phyloP scores from a whole-genome alignment of 805 yeast species.

The Saccharomycopsis malanga region DNA sequence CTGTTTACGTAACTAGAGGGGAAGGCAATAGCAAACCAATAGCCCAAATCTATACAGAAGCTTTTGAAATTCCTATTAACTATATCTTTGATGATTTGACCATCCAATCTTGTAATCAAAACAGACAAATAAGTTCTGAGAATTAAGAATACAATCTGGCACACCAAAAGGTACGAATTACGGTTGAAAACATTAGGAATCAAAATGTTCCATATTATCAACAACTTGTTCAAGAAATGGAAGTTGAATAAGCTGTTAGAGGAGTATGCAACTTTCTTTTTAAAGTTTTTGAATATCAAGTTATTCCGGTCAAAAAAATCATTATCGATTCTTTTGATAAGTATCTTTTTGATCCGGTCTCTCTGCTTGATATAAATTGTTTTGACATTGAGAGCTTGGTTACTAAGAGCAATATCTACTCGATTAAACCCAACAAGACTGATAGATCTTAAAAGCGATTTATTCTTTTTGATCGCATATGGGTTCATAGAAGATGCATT shows the following conservation, averaged over 20 bases:
- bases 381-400: constrained; percentile 12
- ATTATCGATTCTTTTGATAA: constrained; percentile 18
- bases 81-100: constrained; percentile 83
- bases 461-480: constrained; percentile 11
- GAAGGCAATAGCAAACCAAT: constrained; percentile 85
- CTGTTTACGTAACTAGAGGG: constrained; percentile 93
- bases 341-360: constrained; percentile 18
- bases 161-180: constrained; percentile 55
- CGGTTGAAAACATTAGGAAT: constrained; percentile 68
- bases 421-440: constrained; percentile 19
- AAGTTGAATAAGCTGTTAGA: constrained; percentile 36
- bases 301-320: constrained; percentile 18
- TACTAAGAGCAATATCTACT: background rate
- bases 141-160: constrained; percentile 69
- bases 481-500: background rate
- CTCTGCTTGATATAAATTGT: constrained; percentile 19
- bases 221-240: constrained; percentile 62
- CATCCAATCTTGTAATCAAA: constrained; percentile 82
- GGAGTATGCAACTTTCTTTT: constrained; percentile 2
- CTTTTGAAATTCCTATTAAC: constrained; percentile 73
- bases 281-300: constrained; percentile 20
- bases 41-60: constrained; percentile 67
- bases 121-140: constrained; percentile 83
- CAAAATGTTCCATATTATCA: constrained; percentile 70
- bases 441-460: constrained; percentile 18